Conservation (phyloP, 768 basidiomycete genomes). For the Cubamyces lactineus region DNA sequence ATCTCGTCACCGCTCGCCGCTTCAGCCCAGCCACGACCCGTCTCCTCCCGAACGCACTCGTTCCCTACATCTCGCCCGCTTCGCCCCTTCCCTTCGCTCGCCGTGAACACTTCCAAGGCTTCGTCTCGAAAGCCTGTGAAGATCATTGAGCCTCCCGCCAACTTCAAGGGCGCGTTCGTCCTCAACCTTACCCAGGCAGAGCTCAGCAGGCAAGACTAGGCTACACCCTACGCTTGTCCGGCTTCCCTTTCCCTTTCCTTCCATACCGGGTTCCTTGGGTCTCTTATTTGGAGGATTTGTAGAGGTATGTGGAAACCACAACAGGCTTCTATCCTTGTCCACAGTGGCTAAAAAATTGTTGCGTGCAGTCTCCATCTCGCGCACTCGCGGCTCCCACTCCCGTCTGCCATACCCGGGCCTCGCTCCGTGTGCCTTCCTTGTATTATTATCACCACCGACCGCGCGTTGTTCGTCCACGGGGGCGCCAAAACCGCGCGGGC, state of each 20-base stretch:
- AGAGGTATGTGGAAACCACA: slow-evolving; percentile 3
- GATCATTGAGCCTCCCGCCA: slow-evolving; percentile 78
- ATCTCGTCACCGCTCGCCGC: slow-evolving; percentile 68
- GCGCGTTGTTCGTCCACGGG: neutral
- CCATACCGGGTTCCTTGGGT: slow-evolving; percentile 11
- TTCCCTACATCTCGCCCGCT: slow-evolving; percentile 78
- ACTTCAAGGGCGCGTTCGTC: slow-evolving; percentile 69
- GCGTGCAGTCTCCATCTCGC: slow-evolving; percentile 12
- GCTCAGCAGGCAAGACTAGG: slow-evolving; percentile 68
- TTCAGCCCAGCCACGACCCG: slow-evolving; percentile 38
- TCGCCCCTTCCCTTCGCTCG: slow-evolving; percentile 75
- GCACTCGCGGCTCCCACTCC: neutral
- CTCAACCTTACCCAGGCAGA: slow-evolving; percentile 85
- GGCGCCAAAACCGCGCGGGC: neutral
- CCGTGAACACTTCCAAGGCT: slow-evolving; percentile 32
- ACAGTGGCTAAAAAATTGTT: neutral
- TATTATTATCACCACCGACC: slow-evolving; percentile 20
- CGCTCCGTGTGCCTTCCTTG: slow-evolving; percentile 18
- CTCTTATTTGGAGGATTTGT: slow-evolving; percentile 17
- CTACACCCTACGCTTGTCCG: neutral
- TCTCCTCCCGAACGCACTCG: slow-evolving; percentile 48
- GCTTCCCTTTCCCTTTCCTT: neutral
- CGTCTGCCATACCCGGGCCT: slow-evolving; percentile 22
- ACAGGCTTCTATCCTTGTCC: too few species aligned
- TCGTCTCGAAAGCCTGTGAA: slow-evolving; percentile 56